phyloP scores from a whole-genome alignment of 352 stramenopile genomes.

The Pythium aphanidermatum region DNA sequence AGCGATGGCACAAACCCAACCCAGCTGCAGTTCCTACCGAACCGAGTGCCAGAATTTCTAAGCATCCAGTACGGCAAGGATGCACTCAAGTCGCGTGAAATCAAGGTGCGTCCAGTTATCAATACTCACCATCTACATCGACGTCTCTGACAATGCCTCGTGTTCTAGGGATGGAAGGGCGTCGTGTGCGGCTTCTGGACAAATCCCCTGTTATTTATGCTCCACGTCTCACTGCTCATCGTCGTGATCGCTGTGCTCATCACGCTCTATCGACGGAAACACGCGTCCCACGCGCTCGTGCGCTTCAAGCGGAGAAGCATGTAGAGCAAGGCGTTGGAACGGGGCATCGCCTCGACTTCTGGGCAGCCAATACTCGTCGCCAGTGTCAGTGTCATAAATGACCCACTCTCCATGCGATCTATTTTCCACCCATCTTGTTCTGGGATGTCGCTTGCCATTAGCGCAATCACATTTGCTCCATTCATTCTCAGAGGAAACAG shows the following conservation, averaged over 20 bases:
- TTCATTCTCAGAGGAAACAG: no score
- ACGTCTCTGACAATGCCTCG: slow-evolving; percentile 1
- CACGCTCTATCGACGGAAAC: slow-evolving; percentile 33
- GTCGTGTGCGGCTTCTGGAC: slow-evolving; percentile 75
- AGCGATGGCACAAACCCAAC: slow-evolving; percentile 33
- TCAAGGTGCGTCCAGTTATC: slow-evolving; percentile 75
- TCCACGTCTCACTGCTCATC: slow-evolving; percentile 42
- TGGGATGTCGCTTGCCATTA: no score
- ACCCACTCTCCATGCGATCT: no score
- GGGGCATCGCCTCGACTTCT: no score
- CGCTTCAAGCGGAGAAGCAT: slow-evolving; percentile 46
- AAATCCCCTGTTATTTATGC: slow-evolving; percentile 49
- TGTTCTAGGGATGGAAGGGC: slow-evolving; percentile 62
- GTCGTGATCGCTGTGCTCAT: slow-evolving; percentile 27
- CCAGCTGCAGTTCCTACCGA: slow-evolving; percentile 52
- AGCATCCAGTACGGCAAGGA: slow-evolving; percentile 60
- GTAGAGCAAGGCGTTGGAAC: slow-evolving; percentile 10
- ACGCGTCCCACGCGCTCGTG: slow-evolving; percentile 1
- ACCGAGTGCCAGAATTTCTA: slow-evolving; percentile 50
- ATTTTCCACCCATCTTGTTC: no score
- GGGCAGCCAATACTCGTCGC: no score
- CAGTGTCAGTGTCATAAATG: no score
- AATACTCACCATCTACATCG: no score
- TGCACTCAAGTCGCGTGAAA: slow-evolving; percentile 51
- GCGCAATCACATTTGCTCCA: no score